Percentiles rank a stretch among this genome's conserved stretches.
phyloP scores from a whole-genome alignment of 352 stramenopile genomes.

The Pythium utonaiense region DNA sequence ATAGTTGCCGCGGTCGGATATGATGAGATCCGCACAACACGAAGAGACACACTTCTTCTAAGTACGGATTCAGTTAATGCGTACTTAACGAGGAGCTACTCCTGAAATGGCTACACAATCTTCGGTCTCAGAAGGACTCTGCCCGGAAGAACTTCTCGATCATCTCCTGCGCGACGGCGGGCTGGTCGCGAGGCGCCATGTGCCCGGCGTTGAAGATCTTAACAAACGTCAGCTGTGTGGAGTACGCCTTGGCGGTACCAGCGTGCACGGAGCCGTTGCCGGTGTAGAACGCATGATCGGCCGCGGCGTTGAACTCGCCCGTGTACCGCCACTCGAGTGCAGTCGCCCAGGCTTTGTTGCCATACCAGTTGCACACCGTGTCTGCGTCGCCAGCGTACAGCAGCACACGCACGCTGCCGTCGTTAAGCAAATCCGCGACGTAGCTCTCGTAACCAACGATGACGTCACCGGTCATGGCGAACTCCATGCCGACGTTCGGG shows the following conservation, averaged over 20 bases:
- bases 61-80: too few species aligned
- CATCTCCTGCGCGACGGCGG: conserved; percentile 41
- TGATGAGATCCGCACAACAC: too few species aligned
- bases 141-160: conserved; percentile 50
- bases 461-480: conserved; percentile 65
- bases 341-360: conserved; percentile 88
- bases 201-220: conserved; percentile 48
- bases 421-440: conserved; percentile 70
- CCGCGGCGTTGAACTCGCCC: conserved; percentile 62
- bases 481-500: conserved; percentile 76
- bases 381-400: conserved; percentile 94
- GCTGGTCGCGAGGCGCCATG: conserved; percentile 52
- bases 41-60: too few species aligned
- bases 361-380: conserved; percentile 94
- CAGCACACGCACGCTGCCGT: conserved; percentile 47
- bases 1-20: too few species aligned
- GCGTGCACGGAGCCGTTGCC: conserved; percentile 7
- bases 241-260: conserved; percentile 13
- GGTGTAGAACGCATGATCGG: conserved; percentile 11
- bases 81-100: too few species aligned
- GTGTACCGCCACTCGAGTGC: conserved; percentile 84
- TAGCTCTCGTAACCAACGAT: conserved; percentile 83
- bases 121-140: conserved; percentile 29
- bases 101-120: too few species aligned
- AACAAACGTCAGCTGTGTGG: conserved; percentile 35